Evolutionary conservation across 129 eudicot genomes (phyloP), one percentile per base, ranked within the genome.

Genomic region (Centella asiatica): DNA sequence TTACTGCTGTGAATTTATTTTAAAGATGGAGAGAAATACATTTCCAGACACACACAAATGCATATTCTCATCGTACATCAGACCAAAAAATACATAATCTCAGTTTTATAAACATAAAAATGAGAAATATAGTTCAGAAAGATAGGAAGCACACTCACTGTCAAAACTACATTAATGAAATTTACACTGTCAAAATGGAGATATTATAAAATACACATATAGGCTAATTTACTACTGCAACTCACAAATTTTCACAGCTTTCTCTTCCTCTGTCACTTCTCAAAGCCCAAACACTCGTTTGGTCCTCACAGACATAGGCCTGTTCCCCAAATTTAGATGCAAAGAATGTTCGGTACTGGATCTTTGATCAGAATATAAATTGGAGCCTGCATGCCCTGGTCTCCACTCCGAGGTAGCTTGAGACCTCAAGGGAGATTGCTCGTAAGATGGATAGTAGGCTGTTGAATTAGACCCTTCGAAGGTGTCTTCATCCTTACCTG

Each of bases 231-330:
- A 36, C 44, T 26, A 51, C 52, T 22, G 53, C 60, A 64, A 15
- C 68, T 56, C 60, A 25, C 46, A 70, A 69, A 56, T 34, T 37
- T 36, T 18, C 12, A 55, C 54, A 51, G 23, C 19, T 49, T 64
- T 45, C 53, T 66, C 33, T 13, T 32, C 18, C 53, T n/a, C 58
- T 33, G 62, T 31, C 33, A 34, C 9, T 57, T 47, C 67, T 70
- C 71, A 73, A 33, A 44, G 36, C 29, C 58, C 62, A 74, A 55
- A 71, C 47, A 69, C 70, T 54, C 75, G 50, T 73, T 67, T 79
- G 22, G 74, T 75, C 79, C 85, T 88, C 69, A 74, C 83, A 15
- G 86, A 79, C 20, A 78, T 67, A 14, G 78, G 83, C 75, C 31
- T 77, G 18, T 69, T 80, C 50, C 69, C 67, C 33, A 63, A 34